Conservation (phyloP, 108 stramenopile genomes). For the Cyclotella baltica region DNA sequence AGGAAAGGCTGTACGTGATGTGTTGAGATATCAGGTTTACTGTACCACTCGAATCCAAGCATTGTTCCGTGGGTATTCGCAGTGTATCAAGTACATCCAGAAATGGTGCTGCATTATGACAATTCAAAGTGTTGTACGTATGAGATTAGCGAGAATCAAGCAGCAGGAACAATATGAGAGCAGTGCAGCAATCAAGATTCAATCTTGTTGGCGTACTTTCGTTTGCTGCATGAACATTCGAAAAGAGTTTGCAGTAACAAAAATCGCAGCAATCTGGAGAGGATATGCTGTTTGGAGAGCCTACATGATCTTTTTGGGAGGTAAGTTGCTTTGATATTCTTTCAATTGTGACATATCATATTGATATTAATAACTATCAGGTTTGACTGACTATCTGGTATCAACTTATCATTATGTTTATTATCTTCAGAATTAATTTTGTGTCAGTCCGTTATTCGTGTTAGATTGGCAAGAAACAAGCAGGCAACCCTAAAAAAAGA, state of each 20-base stretch:
- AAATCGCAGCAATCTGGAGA: slow-evolving; percentile 5
- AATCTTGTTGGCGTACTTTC: slow-evolving; percentile 66
- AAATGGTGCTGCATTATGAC: slow-evolving; percentile 47
- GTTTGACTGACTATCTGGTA: too few relatives aligned
- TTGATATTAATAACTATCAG: too few relatives aligned
- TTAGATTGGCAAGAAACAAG: too few relatives aligned
- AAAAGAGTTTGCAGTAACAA: not conserved
- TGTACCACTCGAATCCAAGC: slow-evolving; percentile 65
- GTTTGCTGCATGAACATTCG: slow-evolving; percentile 52
- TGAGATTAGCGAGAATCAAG: slow-evolving; percentile 13
- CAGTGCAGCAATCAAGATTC: slow-evolving; percentile 59
- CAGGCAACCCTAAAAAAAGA: too few relatives aligned
- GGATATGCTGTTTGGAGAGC: not conserved
- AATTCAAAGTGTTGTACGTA: slow-evolving; percentile 54
- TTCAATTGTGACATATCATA: not conserved
- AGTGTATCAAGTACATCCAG: slow-evolving; percentile 44
- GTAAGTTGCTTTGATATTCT: not conserved
- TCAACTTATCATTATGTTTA: not conserved
- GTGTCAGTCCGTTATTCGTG: slow-evolving; percentile 15
- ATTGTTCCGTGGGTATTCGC: slow-evolving; percentile 58
- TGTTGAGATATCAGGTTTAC: slow-evolving; percentile 38
- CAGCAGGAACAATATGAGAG: not conserved
- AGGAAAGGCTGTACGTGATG: slow-evolving; percentile 54
- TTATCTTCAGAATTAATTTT: not conserved
- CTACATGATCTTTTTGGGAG: slow-evolving; percentile 8